These are phyloP conservation scores for Coemansia interrupta DNA, from an alignment of 192 early-diverging fungal genomes.

Conservation along the genomic window DNA sequence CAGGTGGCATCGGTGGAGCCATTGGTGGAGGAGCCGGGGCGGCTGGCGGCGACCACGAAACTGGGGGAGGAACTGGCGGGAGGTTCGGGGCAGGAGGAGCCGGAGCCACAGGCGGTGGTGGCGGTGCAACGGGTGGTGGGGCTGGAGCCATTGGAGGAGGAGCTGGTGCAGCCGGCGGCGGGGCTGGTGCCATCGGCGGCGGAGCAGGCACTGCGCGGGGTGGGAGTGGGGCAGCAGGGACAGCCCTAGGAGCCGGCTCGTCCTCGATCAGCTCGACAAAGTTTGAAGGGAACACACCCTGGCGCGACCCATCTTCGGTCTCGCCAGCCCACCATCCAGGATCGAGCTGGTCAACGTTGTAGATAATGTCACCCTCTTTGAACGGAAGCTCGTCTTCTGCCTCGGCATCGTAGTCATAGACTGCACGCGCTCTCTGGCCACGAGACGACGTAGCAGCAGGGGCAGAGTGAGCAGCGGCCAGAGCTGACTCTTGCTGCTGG, in stretches of 20 bases:
- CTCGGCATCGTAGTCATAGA: constrained; percentile 73
- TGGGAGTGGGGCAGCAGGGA: constrained; percentile 5
- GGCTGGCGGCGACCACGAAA: constrained; percentile 11
- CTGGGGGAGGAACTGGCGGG: constrained; percentile 12
- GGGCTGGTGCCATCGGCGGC: neutral
- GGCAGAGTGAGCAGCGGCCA: constrained; percentile 8
- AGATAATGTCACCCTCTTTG: constrained; percentile 77
- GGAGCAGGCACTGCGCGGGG: constrained; percentile 15
- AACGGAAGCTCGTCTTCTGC: constrained; percentile 85
- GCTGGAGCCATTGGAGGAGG: neutral
- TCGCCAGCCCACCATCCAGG: constrained; percentile 92
- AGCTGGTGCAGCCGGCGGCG: neutral
- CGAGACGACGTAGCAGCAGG: constrained; percentile 12
- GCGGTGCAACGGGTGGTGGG: constrained; percentile 3
- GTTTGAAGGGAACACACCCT: constrained; percentile 81
- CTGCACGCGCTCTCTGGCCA: constrained; percentile 51
- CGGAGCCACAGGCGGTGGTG: constrained; percentile 6
- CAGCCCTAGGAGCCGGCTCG: constrained; percentile 6
- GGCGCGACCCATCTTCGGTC: constrained; percentile 65
- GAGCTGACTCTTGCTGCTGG: constrained; percentile 14
- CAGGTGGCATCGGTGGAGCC: constrained; percentile 3
- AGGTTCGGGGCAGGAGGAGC: constrained; percentile 8
- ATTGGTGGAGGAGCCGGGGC: constrained; percentile 18
- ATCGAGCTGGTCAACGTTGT: constrained; percentile 73
- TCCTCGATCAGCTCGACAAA: constrained; percentile 59